Percentiles rank a stretch among this genome's conserved stretches.
These are phyloP conservation scores for Marvania coccoides DNA, from an alignment of 139 green algal species.

Conservation along the genomic window DNA sequence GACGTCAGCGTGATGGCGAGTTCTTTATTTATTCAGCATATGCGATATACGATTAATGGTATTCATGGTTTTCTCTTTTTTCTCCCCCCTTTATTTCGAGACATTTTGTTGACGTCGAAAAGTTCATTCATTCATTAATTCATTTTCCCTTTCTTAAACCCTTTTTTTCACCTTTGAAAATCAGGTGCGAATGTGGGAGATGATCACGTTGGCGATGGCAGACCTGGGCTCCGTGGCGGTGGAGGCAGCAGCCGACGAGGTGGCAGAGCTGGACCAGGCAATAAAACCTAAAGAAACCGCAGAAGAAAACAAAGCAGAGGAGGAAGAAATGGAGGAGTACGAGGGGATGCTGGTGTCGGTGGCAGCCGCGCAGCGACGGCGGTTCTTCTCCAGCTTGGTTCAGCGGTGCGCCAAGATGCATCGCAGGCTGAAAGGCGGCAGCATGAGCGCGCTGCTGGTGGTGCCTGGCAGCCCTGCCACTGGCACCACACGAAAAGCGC, in stretches of 20 bases:
- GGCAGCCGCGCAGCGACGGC: slow-evolving; percentile 46
- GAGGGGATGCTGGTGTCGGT: slow-evolving; percentile 81
- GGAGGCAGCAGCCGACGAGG: background rate
- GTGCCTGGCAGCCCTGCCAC: slow-evolving; percentile 59
- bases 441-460: slow-evolving; percentile 62
- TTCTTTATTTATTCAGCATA: too few species aligned
- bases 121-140: too few species aligned
- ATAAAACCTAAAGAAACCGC: background rate
- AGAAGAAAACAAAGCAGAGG: background rate
- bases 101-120: too few species aligned
- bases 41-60: too few species aligned
- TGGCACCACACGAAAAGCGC: slow-evolving; percentile 13
- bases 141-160: too few species aligned
- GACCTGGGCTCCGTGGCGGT: slow-evolving; percentile 17
- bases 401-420: slow-evolving; percentile 73
- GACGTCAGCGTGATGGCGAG: slow-evolving; percentile 50
- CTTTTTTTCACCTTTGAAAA: too few species aligned
- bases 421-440: slow-evolving; percentile 53
- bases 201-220: slow-evolving; percentile 35
- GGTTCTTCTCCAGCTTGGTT: slow-evolving; percentile 76
- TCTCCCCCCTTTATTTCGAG: too few species aligned
- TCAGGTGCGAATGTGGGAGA: slow-evolving; percentile 43
- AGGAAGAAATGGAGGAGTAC: slow-evolving; percentile 65
- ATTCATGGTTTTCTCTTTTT: too few species aligned
- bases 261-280: background rate